Percentiles rank a stretch among this genome's conserved stretches.
Evolutionary conservation across 306 rosid species (phyloP).

Genomic region (Trifolium pratense): DNA sequence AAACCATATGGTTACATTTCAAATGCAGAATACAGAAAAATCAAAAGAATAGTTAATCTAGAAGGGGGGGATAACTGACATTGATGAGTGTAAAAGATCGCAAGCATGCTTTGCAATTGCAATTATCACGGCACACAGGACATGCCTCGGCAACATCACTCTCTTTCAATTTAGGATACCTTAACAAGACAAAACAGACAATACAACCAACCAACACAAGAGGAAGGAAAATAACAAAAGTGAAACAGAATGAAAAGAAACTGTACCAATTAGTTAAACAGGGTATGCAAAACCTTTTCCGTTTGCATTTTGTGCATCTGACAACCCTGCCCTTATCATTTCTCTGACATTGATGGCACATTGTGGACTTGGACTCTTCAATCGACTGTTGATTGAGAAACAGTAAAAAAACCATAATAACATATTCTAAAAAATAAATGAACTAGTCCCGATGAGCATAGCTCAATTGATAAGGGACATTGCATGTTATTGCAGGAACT

Average conservation of each 20-base stretch:
- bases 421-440: too few relatives aligned
- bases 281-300: slow-evolving; percentile 65
- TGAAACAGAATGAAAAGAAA: neutral
- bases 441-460: too few relatives aligned
- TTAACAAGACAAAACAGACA: slow-evolving; percentile 35
- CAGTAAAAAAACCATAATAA: slow-evolving; percentile 9
- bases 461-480: too few relatives aligned
- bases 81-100: slow-evolving; percentile 45
- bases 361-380: slow-evolving; percentile 49
- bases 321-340: slow-evolving; percentile 79
- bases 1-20: slow-evolving; percentile 14
- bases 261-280: slow-evolving; percentile 64
- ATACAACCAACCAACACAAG: neutral
- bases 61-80: slow-evolving; percentile 45
- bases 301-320: slow-evolving; percentile 53
- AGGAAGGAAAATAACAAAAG: neutral
- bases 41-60: slow-evolving; percentile 5
- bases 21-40: neutral
- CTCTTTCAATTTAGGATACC: slow-evolving; percentile 73
- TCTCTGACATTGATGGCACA: slow-evolving; percentile 97
- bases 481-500: too few relatives aligned
- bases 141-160: slow-evolving; percentile 64
- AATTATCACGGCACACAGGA: slow-evolving; percentile 72
- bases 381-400: slow-evolving; percentile 47
- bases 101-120: slow-evolving; percentile 89